Evolutionary conservation across 192 early-diverging fungal genomes (phyloP).

Genomic region (Coemansia sp.): DNA sequence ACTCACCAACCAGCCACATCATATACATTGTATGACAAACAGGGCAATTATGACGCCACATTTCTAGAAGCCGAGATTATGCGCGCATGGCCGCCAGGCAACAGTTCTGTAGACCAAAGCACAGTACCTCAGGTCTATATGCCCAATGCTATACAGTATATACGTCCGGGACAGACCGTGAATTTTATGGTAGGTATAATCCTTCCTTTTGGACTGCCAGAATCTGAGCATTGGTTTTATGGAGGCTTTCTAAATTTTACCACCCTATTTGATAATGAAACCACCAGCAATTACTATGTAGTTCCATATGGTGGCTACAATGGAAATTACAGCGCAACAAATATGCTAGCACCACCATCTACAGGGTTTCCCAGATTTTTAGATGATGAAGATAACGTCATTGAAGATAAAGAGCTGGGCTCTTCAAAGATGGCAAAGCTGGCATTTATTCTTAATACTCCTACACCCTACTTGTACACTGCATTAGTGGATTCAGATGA

Average conservation of each 20-base stretch:
- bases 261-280: neutral
- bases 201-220: neutral
- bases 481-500: neutral
- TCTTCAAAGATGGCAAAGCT: neutral
- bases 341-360: neutral
- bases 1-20: neutral
- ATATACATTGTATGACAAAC: neutral
- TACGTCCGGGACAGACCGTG: neutral
- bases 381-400: neutral
- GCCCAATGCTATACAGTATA: neutral
- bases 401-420: constrained; percentile 1
- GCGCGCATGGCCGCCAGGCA: constrained; percentile 3
- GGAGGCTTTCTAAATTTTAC: constrained; percentile 6
- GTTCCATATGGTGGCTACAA: constrained; percentile 10
- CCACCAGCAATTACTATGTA: neutral
- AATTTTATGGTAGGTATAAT: constrained; percentile 3
- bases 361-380: neutral
- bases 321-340: constrained; percentile 1
- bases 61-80: neutral
- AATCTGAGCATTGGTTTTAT: constrained; percentile 5
- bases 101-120: neutral
- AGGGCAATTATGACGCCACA: neutral
- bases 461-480: neutral
- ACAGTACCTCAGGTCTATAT: constrained; percentile 4
- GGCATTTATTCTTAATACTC: constrained; percentile 3